Evolutionary conservation across 352 stramenopile genomes (phyloP).

Genomic region (Phytophthora sansomeana): DNA sequence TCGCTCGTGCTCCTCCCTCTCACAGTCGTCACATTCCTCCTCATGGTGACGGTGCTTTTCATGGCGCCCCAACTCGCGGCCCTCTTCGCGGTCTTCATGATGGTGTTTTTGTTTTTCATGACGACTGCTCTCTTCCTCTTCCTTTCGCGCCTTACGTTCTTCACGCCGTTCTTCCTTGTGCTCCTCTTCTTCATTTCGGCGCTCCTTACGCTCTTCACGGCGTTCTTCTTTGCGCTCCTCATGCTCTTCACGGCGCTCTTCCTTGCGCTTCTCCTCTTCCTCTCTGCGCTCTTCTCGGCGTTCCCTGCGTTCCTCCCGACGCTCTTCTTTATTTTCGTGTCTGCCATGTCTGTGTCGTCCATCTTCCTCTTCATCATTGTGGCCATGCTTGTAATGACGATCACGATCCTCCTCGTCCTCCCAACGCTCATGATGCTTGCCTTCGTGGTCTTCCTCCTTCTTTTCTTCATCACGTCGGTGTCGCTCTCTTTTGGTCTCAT

Average conservation of each 20-base stretch:
- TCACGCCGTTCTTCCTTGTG: constrained; percentile 6
- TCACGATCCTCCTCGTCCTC: constrained; percentile 6
- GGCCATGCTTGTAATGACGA: not conserved
- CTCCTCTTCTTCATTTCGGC: constrained; percentile 11
- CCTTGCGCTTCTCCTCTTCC: constrained; percentile 9
- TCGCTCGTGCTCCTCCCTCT: constrained; percentile 14
- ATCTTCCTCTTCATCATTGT: constrained; percentile 10
- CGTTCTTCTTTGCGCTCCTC: constrained; percentile 18
- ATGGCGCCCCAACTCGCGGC: constrained; percentile 1
- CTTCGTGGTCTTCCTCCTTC: not conserved
- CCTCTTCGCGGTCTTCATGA: constrained; percentile 6
- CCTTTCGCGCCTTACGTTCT: not conserved
- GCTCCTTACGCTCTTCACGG: constrained; percentile 1
- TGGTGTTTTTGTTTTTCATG: constrained; percentile 4
- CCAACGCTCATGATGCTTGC: not conserved
- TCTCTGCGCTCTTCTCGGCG: not conserved
- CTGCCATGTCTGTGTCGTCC: constrained; percentile 12
- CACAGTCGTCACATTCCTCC: constrained; percentile 18
- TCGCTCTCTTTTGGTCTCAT: constrained; percentile 10
- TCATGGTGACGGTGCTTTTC: constrained; percentile 16
- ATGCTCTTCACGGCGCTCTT: constrained; percentile 6
- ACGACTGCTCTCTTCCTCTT: constrained; percentile 7
- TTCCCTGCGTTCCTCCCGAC: constrained; percentile 20
- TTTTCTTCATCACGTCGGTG: constrained; percentile 17
- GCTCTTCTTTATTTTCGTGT: constrained; percentile 24